Evolutionary conservation across 495 filamentous ascomycete genomes (phyloP).

Genomic region (Glonium stellatum): DNA sequence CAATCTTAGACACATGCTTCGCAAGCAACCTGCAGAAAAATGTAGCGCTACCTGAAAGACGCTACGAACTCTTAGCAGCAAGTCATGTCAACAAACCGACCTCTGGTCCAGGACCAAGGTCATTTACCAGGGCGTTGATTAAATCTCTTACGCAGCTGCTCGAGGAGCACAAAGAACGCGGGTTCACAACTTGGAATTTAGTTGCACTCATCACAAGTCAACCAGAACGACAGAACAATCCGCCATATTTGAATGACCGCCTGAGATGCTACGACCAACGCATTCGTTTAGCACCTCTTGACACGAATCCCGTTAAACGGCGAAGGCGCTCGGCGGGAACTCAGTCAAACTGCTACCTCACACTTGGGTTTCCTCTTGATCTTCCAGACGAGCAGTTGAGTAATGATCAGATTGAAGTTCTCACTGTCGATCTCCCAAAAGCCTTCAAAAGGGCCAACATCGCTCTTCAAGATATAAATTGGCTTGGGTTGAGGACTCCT

Average conservation of each 20-base stretch:
- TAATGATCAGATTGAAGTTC: too few species aligned
- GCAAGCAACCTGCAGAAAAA: constrained; percentile 24
- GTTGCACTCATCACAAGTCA: constrained; percentile 13
- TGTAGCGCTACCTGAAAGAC: constrained; percentile 9
- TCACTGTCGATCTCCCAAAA: too few species aligned
- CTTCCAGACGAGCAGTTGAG: too few species aligned
- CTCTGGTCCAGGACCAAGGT: constrained; percentile 15
- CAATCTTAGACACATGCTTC: constrained; percentile 31
- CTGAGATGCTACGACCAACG: not conserved
- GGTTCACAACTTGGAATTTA: constrained; percentile 22
- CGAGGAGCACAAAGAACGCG: constrained; percentile 3
- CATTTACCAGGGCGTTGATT: constrained; percentile 26
- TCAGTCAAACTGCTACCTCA: too few species aligned
- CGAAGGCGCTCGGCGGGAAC: too few species aligned
- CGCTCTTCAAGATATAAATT: too few species aligned
- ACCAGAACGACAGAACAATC: not conserved
- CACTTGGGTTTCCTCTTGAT: too few species aligned
- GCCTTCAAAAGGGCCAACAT: too few species aligned
- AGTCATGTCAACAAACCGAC: constrained; percentile 13
- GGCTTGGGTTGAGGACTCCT: too few species aligned
- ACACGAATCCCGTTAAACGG: not conserved
- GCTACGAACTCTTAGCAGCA: constrained; percentile 19
- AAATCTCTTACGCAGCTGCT: constrained; percentile 17
- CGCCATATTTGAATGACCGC: not conserved
- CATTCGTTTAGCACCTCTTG: not conserved